These are phyloP conservation scores for Begonia peltatifolia DNA, from an alignment of 306 rosid species.

Conservation along the genomic window DNA sequence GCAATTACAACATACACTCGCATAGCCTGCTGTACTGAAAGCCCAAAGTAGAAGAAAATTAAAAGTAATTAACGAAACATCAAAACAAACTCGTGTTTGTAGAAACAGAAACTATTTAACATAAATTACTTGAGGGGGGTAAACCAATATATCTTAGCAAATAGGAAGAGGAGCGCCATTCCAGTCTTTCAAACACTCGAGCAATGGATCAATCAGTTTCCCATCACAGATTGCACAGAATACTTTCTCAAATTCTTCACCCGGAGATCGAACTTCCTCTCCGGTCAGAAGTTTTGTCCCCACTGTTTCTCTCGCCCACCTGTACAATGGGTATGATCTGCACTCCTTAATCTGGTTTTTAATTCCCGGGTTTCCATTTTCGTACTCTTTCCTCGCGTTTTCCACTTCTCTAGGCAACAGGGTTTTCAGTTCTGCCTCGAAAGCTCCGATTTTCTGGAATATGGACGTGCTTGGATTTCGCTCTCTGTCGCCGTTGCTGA, in stretches of 20 bases:
- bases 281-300: conserved; percentile 64
- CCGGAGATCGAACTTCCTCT: conserved; percentile 64
- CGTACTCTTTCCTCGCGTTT: conserved; percentile 33
- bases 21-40: no score
- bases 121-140: no score
- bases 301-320: conserved; percentile 52
- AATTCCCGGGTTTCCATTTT: conserved; percentile 39
- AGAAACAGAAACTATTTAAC: no score
- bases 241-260: conserved; percentile 75
- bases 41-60: neutral
- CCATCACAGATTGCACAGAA: conserved; percentile 64
- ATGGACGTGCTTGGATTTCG: conserved; percentile 37
- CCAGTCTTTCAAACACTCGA: conserved; percentile 73
- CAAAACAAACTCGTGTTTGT: neutral
- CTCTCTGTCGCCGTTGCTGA: conserved; percentile 53
- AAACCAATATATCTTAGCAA: conserved; percentile 9
- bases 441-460: conserved; percentile 57
- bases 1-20: no score
- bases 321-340: conserved; percentile 75
- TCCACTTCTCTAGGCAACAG: conserved; percentile 73
- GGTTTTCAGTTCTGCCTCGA: conserved; percentile 58
- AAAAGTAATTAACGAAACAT: conserved; percentile 1
- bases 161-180: conserved; percentile 88
- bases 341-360: conserved; percentile 57
- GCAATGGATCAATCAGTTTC: conserved; percentile 53